Conservation (phyloP, 768 basidiomycete genomes). For the Gymnopilus dilepis region DNA sequence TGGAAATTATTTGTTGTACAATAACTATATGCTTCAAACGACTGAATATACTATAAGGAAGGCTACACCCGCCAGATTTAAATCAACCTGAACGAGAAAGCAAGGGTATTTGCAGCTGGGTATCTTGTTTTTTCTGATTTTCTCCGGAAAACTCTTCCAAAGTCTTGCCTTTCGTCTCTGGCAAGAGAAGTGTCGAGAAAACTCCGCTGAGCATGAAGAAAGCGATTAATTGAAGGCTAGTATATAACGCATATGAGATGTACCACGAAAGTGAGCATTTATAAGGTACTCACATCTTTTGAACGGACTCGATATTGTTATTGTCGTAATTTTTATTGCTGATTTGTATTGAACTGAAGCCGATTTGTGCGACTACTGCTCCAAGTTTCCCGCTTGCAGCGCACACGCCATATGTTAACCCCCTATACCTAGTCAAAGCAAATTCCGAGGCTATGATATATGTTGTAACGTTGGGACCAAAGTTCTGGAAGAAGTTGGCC, state of each 20-base stretch:
- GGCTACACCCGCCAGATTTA: too few species aligned
- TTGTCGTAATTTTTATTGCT: slow-evolving; percentile 46
- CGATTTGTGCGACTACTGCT: slow-evolving; percentile 81
- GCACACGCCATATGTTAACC: slow-evolving; percentile 82
- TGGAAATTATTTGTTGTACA: too few species aligned
- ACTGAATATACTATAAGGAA: too few species aligned
- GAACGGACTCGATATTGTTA: slow-evolving; percentile 45
- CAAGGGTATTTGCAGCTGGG: too few species aligned
- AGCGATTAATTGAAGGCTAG: slow-evolving; percentile 78
- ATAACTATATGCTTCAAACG: too few species aligned
- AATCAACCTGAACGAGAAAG: too few species aligned
- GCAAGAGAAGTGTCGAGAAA: slow-evolving; percentile 80
- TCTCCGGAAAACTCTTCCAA: slow-evolving; percentile 81
- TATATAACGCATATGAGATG: too few species aligned
- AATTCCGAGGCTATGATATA: slow-evolving; percentile 82
- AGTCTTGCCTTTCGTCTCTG: slow-evolving; percentile 72
- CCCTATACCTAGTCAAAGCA: slow-evolving; percentile 89
- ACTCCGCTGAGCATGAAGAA: slow-evolving; percentile 88
- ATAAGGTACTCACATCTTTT: slow-evolving; percentile 63
- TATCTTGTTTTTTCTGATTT: slow-evolving; percentile 23
- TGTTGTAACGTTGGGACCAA: slow-evolving; percentile 81
- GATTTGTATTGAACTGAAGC: slow-evolving; percentile 69
- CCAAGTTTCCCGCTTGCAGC: slow-evolving; percentile 86
- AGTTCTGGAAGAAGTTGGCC: slow-evolving; percentile 90
- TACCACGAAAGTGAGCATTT: too few species aligned